These are phyloP conservation scores for Lotus japonicus DNA, from an alignment of 306 rosid species.

Conservation along the genomic window DNA sequence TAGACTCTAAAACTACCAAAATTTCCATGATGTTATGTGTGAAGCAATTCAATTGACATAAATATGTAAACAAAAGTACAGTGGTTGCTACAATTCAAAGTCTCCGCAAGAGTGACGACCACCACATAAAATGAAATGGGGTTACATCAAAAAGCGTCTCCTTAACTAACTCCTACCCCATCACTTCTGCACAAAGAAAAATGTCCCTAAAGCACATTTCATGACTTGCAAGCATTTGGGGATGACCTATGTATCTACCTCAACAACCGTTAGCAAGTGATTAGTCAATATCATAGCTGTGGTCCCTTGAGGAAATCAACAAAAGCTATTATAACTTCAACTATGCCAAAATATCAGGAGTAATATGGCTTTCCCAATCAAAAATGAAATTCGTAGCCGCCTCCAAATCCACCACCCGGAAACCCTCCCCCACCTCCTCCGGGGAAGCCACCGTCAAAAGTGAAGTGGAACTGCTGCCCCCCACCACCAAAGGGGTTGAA, in stretches of 20 bases:
- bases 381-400: constrained; percentile 72
- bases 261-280: constrained; percentile 42
- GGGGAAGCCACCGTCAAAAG: constrained; percentile 62
- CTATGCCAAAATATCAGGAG: neutral
- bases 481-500: constrained; percentile 89
- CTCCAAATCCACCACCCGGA: constrained; percentile 52
- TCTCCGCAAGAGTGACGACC: constrained; percentile 11
- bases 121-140: constrained; percentile 15
- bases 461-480: constrained; percentile 66
- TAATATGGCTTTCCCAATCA: constrained; percentile 15
- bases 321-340: constrained; percentile 9
- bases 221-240: constrained; percentile 28
- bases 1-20: neutral
- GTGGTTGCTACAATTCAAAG: constrained; percentile 17
- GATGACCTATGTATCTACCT: constrained; percentile 30
- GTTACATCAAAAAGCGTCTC: constrained; percentile 27
- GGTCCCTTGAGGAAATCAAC: constrained; percentile 27
- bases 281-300: constrained; percentile 35
- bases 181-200: constrained; percentile 21
- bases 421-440: constrained; percentile 38
- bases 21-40: neutral
- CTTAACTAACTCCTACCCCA: constrained; percentile 30
- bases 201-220: constrained; percentile 19
- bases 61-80: constrained; percentile 6
- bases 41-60: constrained; percentile 20